Conservation (phyloP, 345 rosid species). For the Boechera divaricarpa region DNA sequence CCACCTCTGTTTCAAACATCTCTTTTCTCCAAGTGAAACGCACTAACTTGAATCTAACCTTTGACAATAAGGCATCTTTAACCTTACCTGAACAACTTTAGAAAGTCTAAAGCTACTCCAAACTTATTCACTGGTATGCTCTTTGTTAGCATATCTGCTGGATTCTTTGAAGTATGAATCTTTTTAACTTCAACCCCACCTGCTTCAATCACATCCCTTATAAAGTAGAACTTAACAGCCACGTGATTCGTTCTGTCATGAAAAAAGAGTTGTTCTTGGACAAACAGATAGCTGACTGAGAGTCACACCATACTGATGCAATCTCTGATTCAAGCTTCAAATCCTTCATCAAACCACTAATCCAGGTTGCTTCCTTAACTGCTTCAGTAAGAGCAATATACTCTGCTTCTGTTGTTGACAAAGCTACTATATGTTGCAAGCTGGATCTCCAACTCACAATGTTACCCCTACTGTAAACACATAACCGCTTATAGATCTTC, state of each 20-base stretch:
- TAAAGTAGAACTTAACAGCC: not conserved
- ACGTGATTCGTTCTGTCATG: not conserved
- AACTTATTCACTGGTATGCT: too few relatives aligned
- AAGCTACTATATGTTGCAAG: accelerated
- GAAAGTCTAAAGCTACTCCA: too few relatives aligned
- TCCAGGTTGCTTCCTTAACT: not conserved
- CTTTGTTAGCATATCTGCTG: too few relatives aligned
- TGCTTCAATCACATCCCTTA: not conserved
- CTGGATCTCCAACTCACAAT: not conserved
- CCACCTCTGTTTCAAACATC: too few relatives aligned
- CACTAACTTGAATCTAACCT: too few relatives aligned
- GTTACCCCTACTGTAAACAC: not conserved
- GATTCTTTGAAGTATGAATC: not conserved
- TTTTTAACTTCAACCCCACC: not conserved
- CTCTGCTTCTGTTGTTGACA: not conserved
- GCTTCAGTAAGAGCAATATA: not conserved
- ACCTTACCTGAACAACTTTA: too few relatives aligned
- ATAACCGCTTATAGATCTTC: not conserved
- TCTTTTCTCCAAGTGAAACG: too few relatives aligned
- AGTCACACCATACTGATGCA: not conserved
- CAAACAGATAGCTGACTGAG: not conserved
- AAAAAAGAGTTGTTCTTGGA: not conserved
- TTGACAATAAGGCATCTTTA: too few relatives aligned
- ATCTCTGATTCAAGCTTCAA: not conserved
- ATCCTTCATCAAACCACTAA: not conserved